Conservation (phyloP, 306 rosid genomes). For the Bauhinia variegata region DNA sequence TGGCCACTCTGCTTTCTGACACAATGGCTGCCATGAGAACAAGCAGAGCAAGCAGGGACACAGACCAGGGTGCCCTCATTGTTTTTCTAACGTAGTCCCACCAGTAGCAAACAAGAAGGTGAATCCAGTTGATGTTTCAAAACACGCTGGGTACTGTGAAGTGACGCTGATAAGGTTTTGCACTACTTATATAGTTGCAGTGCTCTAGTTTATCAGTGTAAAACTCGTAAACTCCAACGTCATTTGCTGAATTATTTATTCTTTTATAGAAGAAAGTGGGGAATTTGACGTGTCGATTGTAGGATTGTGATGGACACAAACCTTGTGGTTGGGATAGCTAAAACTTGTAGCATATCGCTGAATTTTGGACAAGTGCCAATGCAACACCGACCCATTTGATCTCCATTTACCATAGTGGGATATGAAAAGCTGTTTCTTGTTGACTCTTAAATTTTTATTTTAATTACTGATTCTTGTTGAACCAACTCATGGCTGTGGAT, state of each 20-base stretch:
- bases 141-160: background rate
- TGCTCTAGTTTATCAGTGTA: background rate
- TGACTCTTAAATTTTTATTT: no score
- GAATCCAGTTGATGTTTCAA: background rate
- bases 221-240: conserved; percentile 4
- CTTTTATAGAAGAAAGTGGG: conserved; percentile 27
- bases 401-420: conserved; percentile 52
- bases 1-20: conserved; percentile 48
- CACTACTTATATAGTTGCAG: conserved; percentile 40
- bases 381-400: conserved; percentile 34
- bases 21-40: conserved; percentile 41
- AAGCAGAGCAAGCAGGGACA: conserved; percentile 37
- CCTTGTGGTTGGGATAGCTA: conserved; percentile 42
- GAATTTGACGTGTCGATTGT: conserved; percentile 9
- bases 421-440: conserved; percentile 16
- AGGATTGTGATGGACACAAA: no score
- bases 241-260: conserved; percentile 16
- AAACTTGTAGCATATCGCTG: conserved; percentile 6
- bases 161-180: background rate
- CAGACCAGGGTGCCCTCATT: conserved; percentile 47
- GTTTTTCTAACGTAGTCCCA: background rate
- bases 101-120: background rate
- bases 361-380: conserved; percentile 37
- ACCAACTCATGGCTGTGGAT: no score
- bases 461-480: no score